phyloP scores from a whole-genome alignment of 2,329 filamentous ascomycete species.

The Colletotrichum chrysophilum region DNA sequence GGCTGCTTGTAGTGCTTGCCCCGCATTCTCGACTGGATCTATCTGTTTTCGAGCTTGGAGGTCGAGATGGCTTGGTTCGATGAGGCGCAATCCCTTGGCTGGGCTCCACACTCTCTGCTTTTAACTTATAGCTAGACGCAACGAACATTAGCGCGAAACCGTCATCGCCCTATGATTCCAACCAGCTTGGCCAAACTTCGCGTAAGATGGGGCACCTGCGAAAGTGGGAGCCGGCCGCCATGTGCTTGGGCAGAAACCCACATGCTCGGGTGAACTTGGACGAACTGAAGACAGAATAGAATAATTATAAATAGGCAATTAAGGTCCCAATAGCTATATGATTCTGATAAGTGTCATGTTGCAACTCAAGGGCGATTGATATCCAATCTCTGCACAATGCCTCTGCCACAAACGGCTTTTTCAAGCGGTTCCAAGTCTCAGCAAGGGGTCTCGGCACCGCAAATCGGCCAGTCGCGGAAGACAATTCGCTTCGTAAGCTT shows the following conservation, averaged over 20 bases:
- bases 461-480: neutral
- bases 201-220: neutral
- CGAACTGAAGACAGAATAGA: accelerated
- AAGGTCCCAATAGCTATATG: accelerated
- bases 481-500: accelerated
- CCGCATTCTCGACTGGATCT: accelerated
- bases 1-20: neutral
- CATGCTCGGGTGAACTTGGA: accelerated
- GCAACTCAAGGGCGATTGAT: neutral
- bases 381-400: neutral
- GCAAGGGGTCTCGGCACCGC: accelerated
- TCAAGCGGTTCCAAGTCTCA: neutral
- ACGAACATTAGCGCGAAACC: neutral
- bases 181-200: neutral
- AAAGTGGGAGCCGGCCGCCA: neutral
- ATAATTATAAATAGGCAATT: neutral
- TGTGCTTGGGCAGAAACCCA: accelerated
- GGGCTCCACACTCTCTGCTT: neutral
- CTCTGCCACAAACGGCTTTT: accelerated
- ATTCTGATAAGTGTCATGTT: accelerated
- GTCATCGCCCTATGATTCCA: neutral
- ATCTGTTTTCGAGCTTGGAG: accelerated
- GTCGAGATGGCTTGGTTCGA: neutral
- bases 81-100: neutral
- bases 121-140: neutral